Evolutionary conservation across 2,329 filamentous ascomycete genomes (phyloP), one percentile per base, ranked within the genome.

Genomic region (Sordariomycetes sp.): DNA sequence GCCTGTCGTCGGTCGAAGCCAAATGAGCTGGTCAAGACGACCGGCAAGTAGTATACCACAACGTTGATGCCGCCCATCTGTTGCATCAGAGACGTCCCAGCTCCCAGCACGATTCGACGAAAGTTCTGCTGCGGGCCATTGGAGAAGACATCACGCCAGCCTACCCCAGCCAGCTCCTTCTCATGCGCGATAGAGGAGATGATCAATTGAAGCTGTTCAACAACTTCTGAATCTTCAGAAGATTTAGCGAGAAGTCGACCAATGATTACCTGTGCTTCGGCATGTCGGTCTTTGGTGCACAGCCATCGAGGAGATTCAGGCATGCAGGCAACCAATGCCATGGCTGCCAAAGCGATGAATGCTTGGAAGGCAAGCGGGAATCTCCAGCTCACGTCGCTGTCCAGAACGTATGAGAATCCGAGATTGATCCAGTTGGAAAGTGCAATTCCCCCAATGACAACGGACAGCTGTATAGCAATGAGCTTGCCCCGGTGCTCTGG

Each of bases 11-110:
- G n/a, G 37, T 71, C 58, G 21, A 82, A 68, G 8, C 81, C 63
- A 1, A 76, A 67, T 0, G 77, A 79, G 0, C 75, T 81, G 23
- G 80, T 69, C 40, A 81, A 64, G 21, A 78, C 74, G 34, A 58
- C 50, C 20, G 58, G 58, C 46, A 68, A 62, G 18, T 33, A 23
- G 19, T 23, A 70, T 15, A 65, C 66, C 19, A 67, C 58, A 4
- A 62, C 60, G 21, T 69, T 71, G 39, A 66, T 69, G 3, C 68
- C 68, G 5, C 59, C 58, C 2, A 70, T 51, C 21, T 70, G 67
- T 37, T 70, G 66, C 32, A 54, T 48, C 0, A 37, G 37, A 56
- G 46, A 1, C 11, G 14, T 25, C n/a, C 17, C 31, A 25, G 14
- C 17, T 11, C 66, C 68, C 0, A 57, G 49, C 5, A 48, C 34